Conservation (phyloP, 176 grass and related monocot genomes). For the Tuctoria greenei region DNA sequence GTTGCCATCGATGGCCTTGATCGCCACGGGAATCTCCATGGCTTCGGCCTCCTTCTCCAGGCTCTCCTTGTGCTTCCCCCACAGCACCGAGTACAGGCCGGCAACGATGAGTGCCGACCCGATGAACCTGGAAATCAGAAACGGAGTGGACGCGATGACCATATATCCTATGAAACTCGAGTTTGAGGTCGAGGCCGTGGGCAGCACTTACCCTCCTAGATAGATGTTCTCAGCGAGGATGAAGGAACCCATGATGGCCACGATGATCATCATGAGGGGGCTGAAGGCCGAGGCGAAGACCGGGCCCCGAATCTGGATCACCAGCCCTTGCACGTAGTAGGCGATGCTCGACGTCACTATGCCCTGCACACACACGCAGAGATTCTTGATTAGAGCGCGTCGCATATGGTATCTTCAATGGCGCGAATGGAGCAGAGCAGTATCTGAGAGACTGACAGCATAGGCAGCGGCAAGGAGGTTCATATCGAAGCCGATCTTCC, state of each 20-base stretch:
- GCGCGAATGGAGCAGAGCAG: background rate
- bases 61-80: conserved; percentile 93
- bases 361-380: conserved; percentile 49
- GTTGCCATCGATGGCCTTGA: conserved; percentile 52
- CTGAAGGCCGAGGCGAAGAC: too few relatives aligned
- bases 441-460: conserved; percentile 52
- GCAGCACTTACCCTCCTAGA: conserved; percentile 44
- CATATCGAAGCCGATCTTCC: conserved; percentile 94
- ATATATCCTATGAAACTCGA: background rate
- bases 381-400: conserved; percentile 5
- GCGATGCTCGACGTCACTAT: conserved; percentile 99
- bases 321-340: conserved; percentile 97
- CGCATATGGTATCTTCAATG: background rate
- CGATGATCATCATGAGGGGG: too few relatives aligned
- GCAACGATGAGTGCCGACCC: conserved; percentile 70
- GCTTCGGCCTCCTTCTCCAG: conserved; percentile 57
- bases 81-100: conserved; percentile 87
- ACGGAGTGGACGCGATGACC: conserved; percentile 8
- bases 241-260: too few relatives aligned
- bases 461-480: conserved; percentile 96
- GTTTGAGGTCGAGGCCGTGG: background rate
- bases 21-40: conserved; percentile 61
- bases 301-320: conserved; percentile 47
- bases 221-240: too few relatives aligned
- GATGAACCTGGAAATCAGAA: conserved; percentile 53